These are phyloP conservation scores for Leccinum solheimii DNA, from an alignment of 1,284 basidiomycete species.

Conservation along the genomic window DNA sequence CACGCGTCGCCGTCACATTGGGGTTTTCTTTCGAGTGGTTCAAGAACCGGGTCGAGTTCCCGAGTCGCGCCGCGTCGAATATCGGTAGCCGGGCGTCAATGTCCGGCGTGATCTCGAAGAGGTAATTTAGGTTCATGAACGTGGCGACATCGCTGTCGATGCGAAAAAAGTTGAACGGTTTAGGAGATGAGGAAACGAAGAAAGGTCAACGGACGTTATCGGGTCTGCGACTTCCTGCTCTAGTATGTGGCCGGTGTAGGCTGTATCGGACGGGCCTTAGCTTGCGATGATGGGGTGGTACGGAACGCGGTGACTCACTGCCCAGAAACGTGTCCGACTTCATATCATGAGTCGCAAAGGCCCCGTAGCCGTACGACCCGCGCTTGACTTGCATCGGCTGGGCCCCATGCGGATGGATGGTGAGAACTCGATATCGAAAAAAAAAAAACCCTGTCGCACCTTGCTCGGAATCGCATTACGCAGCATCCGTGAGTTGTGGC, in stretches of 20 bases:
- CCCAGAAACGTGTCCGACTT: conserved; percentile 45
- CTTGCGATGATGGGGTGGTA: background rate
- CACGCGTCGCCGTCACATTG: conserved; percentile 47
- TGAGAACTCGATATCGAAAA: background rate
- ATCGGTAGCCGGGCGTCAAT: conserved; percentile 22
- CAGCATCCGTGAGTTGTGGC: conserved; percentile 30
- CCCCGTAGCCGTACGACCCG: conserved; percentile 51
- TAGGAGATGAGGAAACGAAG: background rate
- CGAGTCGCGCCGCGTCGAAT: conserved; percentile 49
- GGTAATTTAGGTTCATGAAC: conserved; percentile 46
- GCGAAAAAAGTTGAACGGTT: background rate
- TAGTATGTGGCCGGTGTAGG: conserved; percentile 61
- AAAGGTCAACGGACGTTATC: conserved; percentile 7
- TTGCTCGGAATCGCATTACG: background rate
- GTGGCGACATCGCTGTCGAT: conserved; percentile 26
- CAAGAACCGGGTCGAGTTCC: conserved; percentile 57
- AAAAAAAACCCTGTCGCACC: background rate
- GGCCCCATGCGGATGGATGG: background rate
- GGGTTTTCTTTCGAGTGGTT: conserved; percentile 43
- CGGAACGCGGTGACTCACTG: conserved; percentile 38
- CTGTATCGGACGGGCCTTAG: conserved; percentile 33
- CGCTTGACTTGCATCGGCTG: conserved; percentile 42
- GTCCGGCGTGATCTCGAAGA: conserved; percentile 38
- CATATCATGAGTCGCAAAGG: conserved; percentile 47
- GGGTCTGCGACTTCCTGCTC: conserved; percentile 38